Evolutionary conservation across 2,329 filamentous ascomycete genomes (phyloP), one percentile per base, ranked within the genome.

Genomic region (Penicillium frequentans): DNA sequence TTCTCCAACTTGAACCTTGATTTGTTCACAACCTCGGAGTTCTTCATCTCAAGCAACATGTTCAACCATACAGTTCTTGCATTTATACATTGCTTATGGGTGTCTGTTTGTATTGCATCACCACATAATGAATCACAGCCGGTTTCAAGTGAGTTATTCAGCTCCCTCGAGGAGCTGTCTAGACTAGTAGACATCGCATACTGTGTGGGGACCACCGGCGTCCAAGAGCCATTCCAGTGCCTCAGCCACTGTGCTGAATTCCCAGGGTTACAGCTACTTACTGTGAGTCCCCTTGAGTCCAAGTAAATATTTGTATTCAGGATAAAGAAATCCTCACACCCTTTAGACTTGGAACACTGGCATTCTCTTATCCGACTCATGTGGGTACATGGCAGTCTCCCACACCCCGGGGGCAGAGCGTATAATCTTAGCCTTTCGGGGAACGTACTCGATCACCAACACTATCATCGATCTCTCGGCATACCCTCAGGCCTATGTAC

Each of bases 131-230:
- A 55, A 23, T 49, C 54, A 24, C 46, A 52, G 7, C 58, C 58
- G 5, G 49, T 95, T 55, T 87, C 89, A 5, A 69, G 76, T 27
- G 68, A 79, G 24, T 82, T 97, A 59, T 98, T 96, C 76, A 79
- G 84, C 57, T 87, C 90, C 19, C 86, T 99, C 14, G 92, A 97
- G 75, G 90, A 96, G 68, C 81, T 93, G 54, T 86, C 93, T n/a
- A 88, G 93, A 53, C 84, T 98, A 26, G 93, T 97, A 61, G 95
- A 99, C 73, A 95, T 98, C 58, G 82, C 91, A 48, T 98, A 98
- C 77, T 99, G 95, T 74, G 90, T 98, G 57, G 92, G 93, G 60
- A 87, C 84, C 5, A 88, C 90, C 0, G 95, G 93, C 39, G 87
- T 99, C 59, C 81, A 83, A 49, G 86, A 87, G 64, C 95, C 95